Conservation (phyloP, 2,329 filamentous ascomycete species). For the Cladophialophora psammophila region DNA sequence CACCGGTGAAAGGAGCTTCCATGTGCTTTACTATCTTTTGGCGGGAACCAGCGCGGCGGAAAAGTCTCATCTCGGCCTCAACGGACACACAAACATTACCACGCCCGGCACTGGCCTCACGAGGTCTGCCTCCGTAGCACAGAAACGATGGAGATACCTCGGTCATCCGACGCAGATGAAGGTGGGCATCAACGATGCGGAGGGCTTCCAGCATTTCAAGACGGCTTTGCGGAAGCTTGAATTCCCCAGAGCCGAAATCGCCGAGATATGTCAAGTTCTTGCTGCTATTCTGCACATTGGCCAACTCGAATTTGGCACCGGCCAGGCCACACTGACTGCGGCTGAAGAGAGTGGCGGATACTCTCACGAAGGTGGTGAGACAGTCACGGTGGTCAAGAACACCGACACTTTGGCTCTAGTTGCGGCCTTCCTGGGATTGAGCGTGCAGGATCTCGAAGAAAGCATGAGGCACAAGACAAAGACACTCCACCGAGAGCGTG, state of each 20-base stretch:
- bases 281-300: conserved; percentile 96
- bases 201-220: conserved; percentile 98
- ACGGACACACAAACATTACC: conserved; percentile 53
- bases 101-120: conserved; percentile 54
- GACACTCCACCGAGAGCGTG: conserved; percentile 92
- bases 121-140: conserved; percentile 62
- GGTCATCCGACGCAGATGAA: conserved; percentile 97
- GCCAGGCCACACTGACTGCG: conserved; percentile 76
- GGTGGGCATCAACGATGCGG: conserved; percentile 92
- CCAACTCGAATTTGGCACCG: conserved; percentile 90
- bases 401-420: conserved; percentile 86
- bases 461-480: conserved; percentile 96
- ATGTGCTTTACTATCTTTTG: conserved; percentile 92
- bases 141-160: conserved; percentile 93
- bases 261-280: conserved; percentile 93
- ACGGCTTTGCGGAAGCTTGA: conserved; percentile 92
- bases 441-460: conserved; percentile 79
- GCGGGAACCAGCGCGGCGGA: conserved; percentile 90
- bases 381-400: conserved; percentile 86
- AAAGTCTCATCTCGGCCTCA: conserved; percentile 80
- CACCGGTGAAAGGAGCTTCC: conserved; percentile 95
- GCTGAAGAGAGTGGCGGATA: conserved; percentile 95
- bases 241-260: conserved; percentile 91
- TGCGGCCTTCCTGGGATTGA: conserved; percentile 92
- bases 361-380: conserved; percentile 91